These are phyloP conservation scores for Beauveria rudraprayagi DNA, from an alignment of 2,329 filamentous ascomycete genomes.

Conservation along the genomic window DNA sequence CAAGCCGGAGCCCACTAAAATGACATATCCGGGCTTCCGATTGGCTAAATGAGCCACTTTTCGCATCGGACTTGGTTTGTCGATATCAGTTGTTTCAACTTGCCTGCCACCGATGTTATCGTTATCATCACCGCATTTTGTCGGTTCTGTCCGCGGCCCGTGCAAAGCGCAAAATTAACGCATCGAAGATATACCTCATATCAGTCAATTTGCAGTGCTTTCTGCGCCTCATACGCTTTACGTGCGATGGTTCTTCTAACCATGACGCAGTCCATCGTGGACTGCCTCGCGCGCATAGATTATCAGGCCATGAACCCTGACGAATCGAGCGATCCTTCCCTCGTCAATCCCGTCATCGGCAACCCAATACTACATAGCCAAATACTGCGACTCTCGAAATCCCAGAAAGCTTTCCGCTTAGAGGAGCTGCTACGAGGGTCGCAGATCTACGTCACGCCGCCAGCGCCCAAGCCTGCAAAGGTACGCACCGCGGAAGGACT, in stretches of 20 bases:
- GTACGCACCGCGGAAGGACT: not conserved
- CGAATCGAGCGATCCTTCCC: slow-evolving; percentile 36
- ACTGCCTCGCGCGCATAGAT: slow-evolving; percentile 39
- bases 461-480: slow-evolving; percentile 59
- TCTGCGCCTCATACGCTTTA: not conserved
- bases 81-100: not conserved
- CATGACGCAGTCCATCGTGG: slow-evolving; percentile 62
- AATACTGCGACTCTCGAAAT: slow-evolving; percentile 53
- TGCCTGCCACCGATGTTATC: not conserved
- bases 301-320: slow-evolving; percentile 10
- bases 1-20: slow-evolving; percentile 9
- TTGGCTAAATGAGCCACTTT: not conserved
- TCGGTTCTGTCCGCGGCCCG: not conserved
- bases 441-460: slow-evolving; percentile 68
- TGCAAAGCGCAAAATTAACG: not conserved
- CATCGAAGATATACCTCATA: not conserved
- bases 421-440: slow-evolving; percentile 66
- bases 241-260: slow-evolving; percentile 64
- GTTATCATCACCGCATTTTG: not conserved
- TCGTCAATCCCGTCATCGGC: slow-evolving; percentile 45
- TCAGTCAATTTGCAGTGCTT: not conserved
- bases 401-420: slow-evolving; percentile 45
- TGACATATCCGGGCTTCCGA: not conserved
- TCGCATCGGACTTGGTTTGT: not conserved
- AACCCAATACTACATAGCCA: slow-evolving; percentile 66